Evolutionary conservation across 1,284 basidiomycete genomes (phyloP).

Genomic region (Hemileia vastatrix): DNA sequence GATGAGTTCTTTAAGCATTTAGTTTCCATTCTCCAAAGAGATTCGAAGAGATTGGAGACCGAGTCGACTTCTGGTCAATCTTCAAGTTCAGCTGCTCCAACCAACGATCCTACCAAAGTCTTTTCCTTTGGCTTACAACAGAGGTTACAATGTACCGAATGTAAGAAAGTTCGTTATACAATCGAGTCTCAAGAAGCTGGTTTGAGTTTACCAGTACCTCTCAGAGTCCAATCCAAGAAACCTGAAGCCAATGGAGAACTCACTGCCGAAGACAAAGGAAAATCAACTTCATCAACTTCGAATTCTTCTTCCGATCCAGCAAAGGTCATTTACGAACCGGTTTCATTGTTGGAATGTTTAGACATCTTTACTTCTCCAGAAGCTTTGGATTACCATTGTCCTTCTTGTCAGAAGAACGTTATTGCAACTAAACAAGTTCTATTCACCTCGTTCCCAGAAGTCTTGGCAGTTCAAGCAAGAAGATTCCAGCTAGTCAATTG

Average conservation of each 20-base stretch:
- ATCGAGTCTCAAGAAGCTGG: constrained; percentile 63
- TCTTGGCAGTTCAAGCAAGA: constrained; percentile 79
- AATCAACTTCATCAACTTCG: constrained; percentile 30
- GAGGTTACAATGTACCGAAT: constrained; percentile 68
- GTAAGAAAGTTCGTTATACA: constrained; percentile 75
- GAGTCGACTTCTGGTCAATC: constrained; percentile 41
- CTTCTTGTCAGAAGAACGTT: constrained; percentile 47
- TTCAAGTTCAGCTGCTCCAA: constrained; percentile 37
- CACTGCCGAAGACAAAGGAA: constrained; percentile 7
- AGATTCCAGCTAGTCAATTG: constrained; percentile 95
- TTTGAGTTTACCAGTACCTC: constrained; percentile 67
- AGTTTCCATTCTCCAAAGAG: constrained; percentile 47
- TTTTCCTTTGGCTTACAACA: constrained; percentile 81
- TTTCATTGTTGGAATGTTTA: constrained; percentile 61
- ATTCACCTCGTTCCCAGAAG: constrained; percentile 78
- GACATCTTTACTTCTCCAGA: constrained; percentile 59
- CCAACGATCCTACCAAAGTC: constrained; percentile 55
- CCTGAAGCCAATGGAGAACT: constrained; percentile 4
- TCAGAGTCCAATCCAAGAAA: constrained; percentile 48
- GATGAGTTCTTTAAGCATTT: constrained; percentile 88
- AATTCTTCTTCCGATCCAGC: constrained; percentile 56
- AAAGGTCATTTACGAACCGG: constrained; percentile 54
- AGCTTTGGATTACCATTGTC: constrained; percentile 58
- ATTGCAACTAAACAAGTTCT: constrained; percentile 53
- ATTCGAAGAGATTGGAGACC: constrained; percentile 40